Evolutionary conservation across 768 basidiomycete genomes (phyloP), one percentile per base, ranked within the genome.

Genomic region (Saitozyma podzolica): DNA sequence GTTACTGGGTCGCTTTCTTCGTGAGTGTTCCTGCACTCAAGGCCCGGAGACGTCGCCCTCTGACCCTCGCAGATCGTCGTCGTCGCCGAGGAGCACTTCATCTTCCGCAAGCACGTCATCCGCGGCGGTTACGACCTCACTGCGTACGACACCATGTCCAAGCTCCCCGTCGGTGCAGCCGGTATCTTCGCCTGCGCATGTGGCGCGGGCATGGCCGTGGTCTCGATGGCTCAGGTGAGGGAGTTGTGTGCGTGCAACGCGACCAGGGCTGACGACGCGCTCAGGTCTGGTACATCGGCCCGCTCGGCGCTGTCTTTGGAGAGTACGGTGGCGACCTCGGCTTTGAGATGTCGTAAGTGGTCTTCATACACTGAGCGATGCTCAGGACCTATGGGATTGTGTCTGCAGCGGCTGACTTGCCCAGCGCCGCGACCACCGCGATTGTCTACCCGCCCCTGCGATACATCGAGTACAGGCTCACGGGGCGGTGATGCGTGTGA

Each of bases 311-410:
- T 52, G 61, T 80, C 50, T 82, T 84, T 5, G 84, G 84, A 11
- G 73, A 75, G 50, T 81, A 72, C 47, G 84, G 85, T 40, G 84
- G 83, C 0, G 85, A 86, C 66, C 78, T 86, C 39, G 85, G 85
- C 40, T 85, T 86, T 59, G 85, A 85, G 80, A 83, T 84, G 39
- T 40, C 80, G 67, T 62, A 39, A 55, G 67, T 61, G 37, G 14
- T 43, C 3, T 43, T 56, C 37, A 16, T 37, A 3, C 13, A 42
- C 19, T 53, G 29, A 40, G 19, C 5, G n/a, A 9, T 13, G 9
- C 20, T 40, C 29, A n/a, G n/a, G n/a, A n/a, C n/a, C n/a, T 4
- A 40, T 16, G 29, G 16, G 6, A 16, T 14, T 20, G 20, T 20
- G 20, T 11, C 14, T 19, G 17, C 17, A n/a, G 20, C 29, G 29